Percentiles rank a stretch among this genome's conserved stretches.
Evolutionary conservation across 2,329 filamentous ascomycete genomes (phyloP).

Genomic region (Botryosphaeria dothidea): DNA sequence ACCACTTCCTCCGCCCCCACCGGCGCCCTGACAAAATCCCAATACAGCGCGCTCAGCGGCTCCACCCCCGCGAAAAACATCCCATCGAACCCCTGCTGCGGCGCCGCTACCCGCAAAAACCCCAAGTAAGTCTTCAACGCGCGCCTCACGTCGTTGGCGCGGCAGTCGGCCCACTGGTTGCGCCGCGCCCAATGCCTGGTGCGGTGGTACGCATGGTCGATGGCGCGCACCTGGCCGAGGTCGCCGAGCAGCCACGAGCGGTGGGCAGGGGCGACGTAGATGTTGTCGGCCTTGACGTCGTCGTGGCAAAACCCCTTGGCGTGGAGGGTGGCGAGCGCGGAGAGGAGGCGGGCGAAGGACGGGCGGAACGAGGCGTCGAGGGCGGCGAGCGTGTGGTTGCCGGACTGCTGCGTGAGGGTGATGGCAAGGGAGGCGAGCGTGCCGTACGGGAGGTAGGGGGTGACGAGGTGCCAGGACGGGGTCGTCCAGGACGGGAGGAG

Average conservation of each 20-base stretch:
- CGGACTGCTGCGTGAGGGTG: background rate
- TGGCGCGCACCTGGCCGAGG: slow-evolving; percentile 36
- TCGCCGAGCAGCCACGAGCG: slow-evolving; percentile 31
- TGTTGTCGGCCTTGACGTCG: slow-evolving; percentile 39
- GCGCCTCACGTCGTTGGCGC: slow-evolving; percentile 33
- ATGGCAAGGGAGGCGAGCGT: slow-evolving; percentile 9
- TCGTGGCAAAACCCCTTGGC: slow-evolving; percentile 37
- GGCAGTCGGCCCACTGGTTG: slow-evolving; percentile 28
- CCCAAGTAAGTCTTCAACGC: slow-evolving; percentile 32
- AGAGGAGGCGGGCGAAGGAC: slow-evolving; percentile 30
- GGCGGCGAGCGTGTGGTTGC: background rate
- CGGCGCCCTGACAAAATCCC: slow-evolving; percentile 22
- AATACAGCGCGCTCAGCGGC: slow-evolving; percentile 31
- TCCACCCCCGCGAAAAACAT: slow-evolving; percentile 26
- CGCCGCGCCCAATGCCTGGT: slow-evolving; percentile 29
- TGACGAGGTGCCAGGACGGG: slow-evolving; percentile 26
- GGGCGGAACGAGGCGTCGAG: slow-evolving; percentile 33
- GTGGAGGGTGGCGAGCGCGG: slow-evolving; percentile 30
- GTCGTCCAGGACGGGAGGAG: background rate
- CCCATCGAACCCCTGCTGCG: slow-evolving; percentile 26
- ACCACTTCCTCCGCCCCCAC: background rate
- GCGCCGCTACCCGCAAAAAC: slow-evolving; percentile 23
- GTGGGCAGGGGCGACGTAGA: slow-evolving; percentile 28
- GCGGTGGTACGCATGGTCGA: slow-evolving; percentile 32
- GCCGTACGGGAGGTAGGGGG: slow-evolving; percentile 20